Conservation (phyloP, 2,329 filamentous ascomycete genomes). For the Capronia americana region DNA sequence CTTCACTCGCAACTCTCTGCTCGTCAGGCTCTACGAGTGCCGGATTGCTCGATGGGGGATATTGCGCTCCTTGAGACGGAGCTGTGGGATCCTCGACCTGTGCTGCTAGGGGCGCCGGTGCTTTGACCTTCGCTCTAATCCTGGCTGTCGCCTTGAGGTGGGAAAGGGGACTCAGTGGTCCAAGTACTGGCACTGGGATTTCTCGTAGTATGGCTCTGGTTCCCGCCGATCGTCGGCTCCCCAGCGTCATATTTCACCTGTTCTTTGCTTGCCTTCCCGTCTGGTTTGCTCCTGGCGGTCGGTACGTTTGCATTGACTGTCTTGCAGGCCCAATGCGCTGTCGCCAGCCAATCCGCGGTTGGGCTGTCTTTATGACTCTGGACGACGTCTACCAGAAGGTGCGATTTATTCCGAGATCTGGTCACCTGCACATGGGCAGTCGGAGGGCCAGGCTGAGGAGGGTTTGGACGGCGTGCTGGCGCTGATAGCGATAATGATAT, state of each 20-base stretch:
- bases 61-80: background rate
- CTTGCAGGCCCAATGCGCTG: background rate
- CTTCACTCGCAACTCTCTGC: background rate
- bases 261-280: conserved; percentile 6
- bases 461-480: background rate
- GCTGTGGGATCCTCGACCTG: conserved; percentile 21
- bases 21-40: conserved; percentile 3
- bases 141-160: conserved; percentile 21
- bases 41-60: background rate
- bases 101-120: conserved; percentile 13
- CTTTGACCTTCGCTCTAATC: conserved; percentile 25
- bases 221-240: conserved; percentile 23
- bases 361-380: conserved; percentile 4
- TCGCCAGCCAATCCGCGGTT: background rate
- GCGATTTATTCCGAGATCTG: conserved; percentile 20
- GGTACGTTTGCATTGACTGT: conserved; percentile 8
- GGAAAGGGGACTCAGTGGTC: conserved; percentile 15
- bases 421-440: conserved; percentile 15
- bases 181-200: conserved; percentile 21
- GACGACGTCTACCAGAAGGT: background rate
- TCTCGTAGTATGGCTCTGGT: conserved; percentile 29
- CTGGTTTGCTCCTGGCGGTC: background rate
- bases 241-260: conserved; percentile 28
- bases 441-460: conserved; percentile 12
- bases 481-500: conserved; percentile 5